Percentiles rank a stretch among this genome's conserved stretches.
These are phyloP conservation scores for Austroboletus rostrupii DNA, from an alignment of 1,284 basidiomycete genomes.

Conservation along the genomic window DNA sequence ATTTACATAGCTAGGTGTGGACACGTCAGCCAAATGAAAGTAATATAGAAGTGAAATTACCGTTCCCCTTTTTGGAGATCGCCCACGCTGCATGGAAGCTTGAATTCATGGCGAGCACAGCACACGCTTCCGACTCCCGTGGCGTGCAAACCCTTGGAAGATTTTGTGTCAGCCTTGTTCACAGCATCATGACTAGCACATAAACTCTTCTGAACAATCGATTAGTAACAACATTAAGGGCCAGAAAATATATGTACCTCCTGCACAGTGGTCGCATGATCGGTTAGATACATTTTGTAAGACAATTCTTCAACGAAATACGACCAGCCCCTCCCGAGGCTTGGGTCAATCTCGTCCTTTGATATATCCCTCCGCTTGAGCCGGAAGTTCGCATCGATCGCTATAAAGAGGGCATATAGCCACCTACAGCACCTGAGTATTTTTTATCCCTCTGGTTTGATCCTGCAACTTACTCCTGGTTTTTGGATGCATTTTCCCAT, in stretches of 20 bases:
- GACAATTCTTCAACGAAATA: neutral
- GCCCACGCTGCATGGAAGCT: slow-evolving; percentile 14
- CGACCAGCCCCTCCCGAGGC: neutral
- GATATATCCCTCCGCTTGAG: neutral
- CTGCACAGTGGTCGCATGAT: neutral
- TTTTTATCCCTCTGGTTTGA: neutral
- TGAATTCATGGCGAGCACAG: slow-evolving; percentile 24
- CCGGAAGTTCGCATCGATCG: neutral
- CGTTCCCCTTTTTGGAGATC: slow-evolving; percentile 28
- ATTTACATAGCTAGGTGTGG: neutral
- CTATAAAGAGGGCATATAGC: neutral
- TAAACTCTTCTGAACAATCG: neutral
- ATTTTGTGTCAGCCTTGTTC: slow-evolving; percentile 1
- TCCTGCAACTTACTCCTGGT: no score
- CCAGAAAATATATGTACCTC: neutral
- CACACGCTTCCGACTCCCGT: slow-evolving; percentile 20
- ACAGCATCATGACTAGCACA: slow-evolving; percentile 4
- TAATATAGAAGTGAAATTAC: slow-evolving; percentile 1
- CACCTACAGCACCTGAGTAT: neutral
- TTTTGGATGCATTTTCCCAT: neutral
- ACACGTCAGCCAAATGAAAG: neutral
- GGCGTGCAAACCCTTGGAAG: slow-evolving; percentile 3
- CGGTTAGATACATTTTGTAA: neutral
- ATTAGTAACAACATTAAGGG: neutral
- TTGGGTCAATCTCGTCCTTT: neutral